Percentiles rank a stretch among this genome's conserved stretches.
Conservation (phyloP, 805 yeast species). For the Suhomyces xylopsoci region DNA sequence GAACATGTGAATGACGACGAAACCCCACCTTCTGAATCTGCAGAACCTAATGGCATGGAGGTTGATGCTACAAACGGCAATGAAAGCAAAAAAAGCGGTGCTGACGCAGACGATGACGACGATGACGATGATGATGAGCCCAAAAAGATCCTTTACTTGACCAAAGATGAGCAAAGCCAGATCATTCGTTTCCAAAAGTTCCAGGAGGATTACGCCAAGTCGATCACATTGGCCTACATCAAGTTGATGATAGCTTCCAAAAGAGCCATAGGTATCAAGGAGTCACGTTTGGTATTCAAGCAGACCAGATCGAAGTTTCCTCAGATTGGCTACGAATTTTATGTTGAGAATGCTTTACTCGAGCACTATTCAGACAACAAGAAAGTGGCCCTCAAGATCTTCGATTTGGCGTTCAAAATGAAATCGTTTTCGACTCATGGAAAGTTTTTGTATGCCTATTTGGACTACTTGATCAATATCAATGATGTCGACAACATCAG, state of each 20-base stretch:
- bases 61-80: not conserved
- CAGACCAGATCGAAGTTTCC: slow-evolving; percentile 58
- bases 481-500: slow-evolving; percentile 75
- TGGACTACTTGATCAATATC: slow-evolving; percentile 64
- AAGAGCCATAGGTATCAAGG: slow-evolving; percentile 63
- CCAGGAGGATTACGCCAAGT: slow-evolving; percentile 23
- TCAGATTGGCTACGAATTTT: slow-evolving; percentile 70
- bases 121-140: slow-evolving; percentile 15
- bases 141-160: slow-evolving; percentile 14
- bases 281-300: slow-evolving; percentile 70
- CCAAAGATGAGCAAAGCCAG: slow-evolving; percentile 9
- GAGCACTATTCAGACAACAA: slow-evolving; percentile 69
- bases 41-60: not conserved
- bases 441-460: slow-evolving; percentile 62
- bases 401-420: slow-evolving; percentile 64
- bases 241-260: slow-evolving; percentile 70
- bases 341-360: slow-evolving; percentile 75
- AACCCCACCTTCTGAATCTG: slow-evolving; percentile 1
- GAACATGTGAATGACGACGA: slow-evolving; percentile 8
- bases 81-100: not conserved
- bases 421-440: slow-evolving; percentile 54
- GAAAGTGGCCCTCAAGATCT: slow-evolving; percentile 69
- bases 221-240: slow-evolving; percentile 65
- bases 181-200: slow-evolving; percentile 19
- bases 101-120: slow-evolving; percentile 5